A percentile compares a stretch with the other conserved stretches of the same genome.
Evolutionary conservation across 2,329 filamentous ascomycete genomes (phyloP).

Genomic region (Microsporum ferrugineum): DNA sequence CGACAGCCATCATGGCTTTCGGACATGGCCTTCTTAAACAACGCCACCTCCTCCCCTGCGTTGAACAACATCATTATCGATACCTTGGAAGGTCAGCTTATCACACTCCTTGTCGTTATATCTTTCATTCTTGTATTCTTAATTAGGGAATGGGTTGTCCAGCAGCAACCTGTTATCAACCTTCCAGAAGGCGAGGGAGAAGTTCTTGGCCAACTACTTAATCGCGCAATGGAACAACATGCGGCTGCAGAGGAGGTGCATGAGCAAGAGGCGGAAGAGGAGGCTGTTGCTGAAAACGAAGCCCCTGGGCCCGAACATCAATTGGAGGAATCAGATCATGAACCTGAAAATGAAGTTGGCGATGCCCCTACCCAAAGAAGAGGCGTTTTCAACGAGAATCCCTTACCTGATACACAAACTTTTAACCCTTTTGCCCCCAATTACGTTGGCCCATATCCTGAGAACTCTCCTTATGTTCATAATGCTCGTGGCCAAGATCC

Average conservation of each 20-base stretch:
- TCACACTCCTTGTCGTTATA: conserved; percentile 81
- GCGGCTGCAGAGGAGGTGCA: background rate
- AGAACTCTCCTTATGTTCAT: background rate
- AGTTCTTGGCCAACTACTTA: conserved; percentile 40
- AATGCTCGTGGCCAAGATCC: background rate
- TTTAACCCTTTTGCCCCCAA: conserved; percentile 1
- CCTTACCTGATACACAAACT: background rate
- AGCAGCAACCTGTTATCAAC: conserved; percentile 89
- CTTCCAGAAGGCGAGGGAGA: conserved; percentile 48
- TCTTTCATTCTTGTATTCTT: conserved; percentile 95
- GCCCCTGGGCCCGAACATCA: background rate
- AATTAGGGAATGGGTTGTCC: conserved; percentile 94
- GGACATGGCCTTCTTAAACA: conserved; percentile 45
- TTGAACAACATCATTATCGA: conserved; percentile 72
- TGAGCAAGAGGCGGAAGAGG: conserved; percentile 9
- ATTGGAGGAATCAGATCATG: background rate
- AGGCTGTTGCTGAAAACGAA: background rate
- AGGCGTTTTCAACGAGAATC: background rate
- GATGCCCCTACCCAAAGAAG: background rate
- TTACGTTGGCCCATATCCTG: background rate
- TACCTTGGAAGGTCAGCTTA: conserved; percentile 82
- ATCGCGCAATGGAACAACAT: conserved; percentile 1
- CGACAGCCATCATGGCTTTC: conserved; percentile 44
- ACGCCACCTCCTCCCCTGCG: conserved; percentile 53
- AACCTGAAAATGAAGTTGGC: background rate